Evolutionary conservation across 2,329 filamentous ascomycete genomes (phyloP), one percentile per base, ranked within the genome.

Genomic region (Colletotrichum tropicale): DNA sequence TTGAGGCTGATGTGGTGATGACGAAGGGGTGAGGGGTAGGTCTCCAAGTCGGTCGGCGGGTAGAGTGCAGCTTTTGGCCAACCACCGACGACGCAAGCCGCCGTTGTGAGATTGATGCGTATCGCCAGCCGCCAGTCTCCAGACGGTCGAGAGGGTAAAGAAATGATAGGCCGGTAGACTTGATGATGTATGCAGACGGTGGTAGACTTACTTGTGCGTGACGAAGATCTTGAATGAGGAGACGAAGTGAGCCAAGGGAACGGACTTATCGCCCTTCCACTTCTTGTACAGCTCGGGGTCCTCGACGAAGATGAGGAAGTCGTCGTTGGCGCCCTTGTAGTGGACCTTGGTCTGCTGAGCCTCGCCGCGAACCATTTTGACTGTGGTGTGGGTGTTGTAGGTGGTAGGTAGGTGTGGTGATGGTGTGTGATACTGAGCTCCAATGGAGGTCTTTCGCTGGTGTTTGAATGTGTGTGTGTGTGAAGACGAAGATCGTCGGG

Each of bases 181-280:
- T 43, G 34, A 67, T 15, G 13, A 34, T 24, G 55, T 55, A 6
- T 52, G 56, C 58, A 70, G 71, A n/a, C 28, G 21, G 43, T 18
- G 69, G 75, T 78, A 66, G 64, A 88, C 94, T 87, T 90, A 98
- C 96, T 93, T 94, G 88, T 98, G 94, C 43, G 96, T 98, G 58
- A 94, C 88, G 82, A 98, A 98, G 82, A 99, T 89, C 90, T 98
- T 95, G 90, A 95, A 98, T 9, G 94, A 90, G 74, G 93, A 95
- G 71, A 98, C 91, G 72, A 99, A 96, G 81, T 98, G 93, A 2
- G 94, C 91, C 64, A 98, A 87, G 48, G 97, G 94, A 34, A 97
- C 88, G 34, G 91, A 93, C 83, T 91, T 93, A 88, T 98, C 96
- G 6, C 84, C 87, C 88, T 93, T 92, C 96, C 96, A 98, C 85